phyloP scores from a whole-genome alignment of 768 basidiomycete genomes.

The Boletellus sp. region DNA sequence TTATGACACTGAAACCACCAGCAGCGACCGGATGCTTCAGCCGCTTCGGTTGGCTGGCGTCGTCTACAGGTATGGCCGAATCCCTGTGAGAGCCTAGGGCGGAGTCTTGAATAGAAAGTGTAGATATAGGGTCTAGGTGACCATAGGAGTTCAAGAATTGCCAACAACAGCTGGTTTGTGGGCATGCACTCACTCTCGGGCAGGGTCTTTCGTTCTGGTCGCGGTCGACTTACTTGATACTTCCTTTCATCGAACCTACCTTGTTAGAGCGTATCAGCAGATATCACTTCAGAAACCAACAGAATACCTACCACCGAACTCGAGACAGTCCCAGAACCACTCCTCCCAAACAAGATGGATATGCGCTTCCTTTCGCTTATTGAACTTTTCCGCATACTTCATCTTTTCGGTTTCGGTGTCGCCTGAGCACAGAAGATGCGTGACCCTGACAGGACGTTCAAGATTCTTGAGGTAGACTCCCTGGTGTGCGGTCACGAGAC shows the following conservation, averaged over 20 bases:
- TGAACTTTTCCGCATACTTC: conserved; percentile 73
- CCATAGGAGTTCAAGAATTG: neutral
- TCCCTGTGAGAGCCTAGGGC: conserved; percentile 11
- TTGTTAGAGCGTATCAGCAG: conserved; percentile 19
- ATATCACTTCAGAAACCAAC: neutral
- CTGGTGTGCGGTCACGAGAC: conserved; percentile 52
- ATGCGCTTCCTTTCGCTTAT: conserved; percentile 61
- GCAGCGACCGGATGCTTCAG: conserved; percentile 9
- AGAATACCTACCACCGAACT: conserved; percentile 54
- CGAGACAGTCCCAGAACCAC: conserved; percentile 93
- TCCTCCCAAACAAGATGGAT: conserved; percentile 90
- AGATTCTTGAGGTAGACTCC: conserved; percentile 74
- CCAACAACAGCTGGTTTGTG: neutral
- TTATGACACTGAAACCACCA: conserved; percentile 19
- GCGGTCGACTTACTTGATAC: conserved; percentile 57
- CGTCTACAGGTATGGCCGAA: conserved; percentile 10
- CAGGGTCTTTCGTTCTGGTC: conserved; percentile 50
- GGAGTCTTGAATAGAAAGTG: conserved; percentile 14
- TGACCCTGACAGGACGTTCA: conserved; percentile 74
- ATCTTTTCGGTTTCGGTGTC: conserved; percentile 71
- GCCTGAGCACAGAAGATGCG: conserved; percentile 79
- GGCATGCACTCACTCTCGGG: conserved; percentile 19
- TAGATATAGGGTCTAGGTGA: conserved; percentile 10
- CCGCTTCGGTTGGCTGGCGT: conserved; percentile 19
- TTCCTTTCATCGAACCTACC: conserved; percentile 61